Evolutionary conservation across 2,329 filamentous ascomycete genomes (phyloP).

Genomic region (Aspergillus carbonarius): DNA sequence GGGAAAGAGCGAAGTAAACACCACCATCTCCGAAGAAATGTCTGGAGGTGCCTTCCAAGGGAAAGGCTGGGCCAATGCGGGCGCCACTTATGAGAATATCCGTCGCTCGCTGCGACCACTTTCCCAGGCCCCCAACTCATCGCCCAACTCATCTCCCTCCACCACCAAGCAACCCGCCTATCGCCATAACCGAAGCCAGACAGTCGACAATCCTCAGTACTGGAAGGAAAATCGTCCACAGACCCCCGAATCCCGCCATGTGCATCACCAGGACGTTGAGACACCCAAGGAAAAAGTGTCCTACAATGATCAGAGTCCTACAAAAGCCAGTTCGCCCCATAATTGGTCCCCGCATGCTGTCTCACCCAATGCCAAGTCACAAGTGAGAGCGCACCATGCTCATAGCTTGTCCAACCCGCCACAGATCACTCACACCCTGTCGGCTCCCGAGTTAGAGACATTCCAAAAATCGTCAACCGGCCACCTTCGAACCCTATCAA

Average conservation of each 20-base stretch:
- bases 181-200: constrained; percentile 59
- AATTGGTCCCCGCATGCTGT: constrained; percentile 25
- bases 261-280: constrained; percentile 31
- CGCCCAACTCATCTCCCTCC: constrained; percentile 53
- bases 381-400: constrained; percentile 30
- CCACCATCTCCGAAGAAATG: constrained; percentile 47
- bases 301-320: constrained; percentile 25
- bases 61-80: constrained; percentile 45
- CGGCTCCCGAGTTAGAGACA: constrained; percentile 71
- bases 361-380: constrained; percentile 31
- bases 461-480: constrained; percentile 86
- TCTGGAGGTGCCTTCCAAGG: constrained; percentile 21
- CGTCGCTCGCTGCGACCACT: constrained; percentile 76
- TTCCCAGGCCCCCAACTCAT: constrained; percentile 61
- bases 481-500: constrained; percentile 83
- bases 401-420: constrained; percentile 32
- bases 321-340: constrained; percentile 22
- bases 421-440: constrained; percentile 49
- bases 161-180: constrained; percentile 30
- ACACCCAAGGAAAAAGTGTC: constrained; percentile 24
- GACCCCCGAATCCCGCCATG: constrained; percentile 33
- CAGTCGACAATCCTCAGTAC: constrained; percentile 55
- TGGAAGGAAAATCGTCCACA: constrained; percentile 34
- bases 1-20: constrained; percentile 70
- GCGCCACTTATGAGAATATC: constrained; percentile 67